These are phyloP conservation scores for Knufia petricola DNA, from an alignment of 2,329 filamentous ascomycete genomes.

Conservation along the genomic window DNA sequence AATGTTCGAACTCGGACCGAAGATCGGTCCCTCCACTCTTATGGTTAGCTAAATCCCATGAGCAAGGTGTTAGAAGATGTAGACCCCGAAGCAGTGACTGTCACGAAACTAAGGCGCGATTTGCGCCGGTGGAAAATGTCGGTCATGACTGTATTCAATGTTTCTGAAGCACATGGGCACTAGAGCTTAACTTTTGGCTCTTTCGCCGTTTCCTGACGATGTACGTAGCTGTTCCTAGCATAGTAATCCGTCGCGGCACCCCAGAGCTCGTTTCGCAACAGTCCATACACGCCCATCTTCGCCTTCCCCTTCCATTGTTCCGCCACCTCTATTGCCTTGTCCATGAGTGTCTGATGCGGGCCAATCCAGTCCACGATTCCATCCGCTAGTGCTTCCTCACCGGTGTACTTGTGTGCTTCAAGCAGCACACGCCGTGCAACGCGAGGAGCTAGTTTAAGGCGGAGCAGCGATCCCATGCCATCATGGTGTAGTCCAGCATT, in stretches of 20 bases:
- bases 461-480: conserved; percentile 43
- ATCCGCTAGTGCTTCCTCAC: conserved; percentile 40
- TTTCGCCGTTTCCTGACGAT: conserved; percentile 34
- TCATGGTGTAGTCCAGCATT: conserved; percentile 46
- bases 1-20: too few relatives aligned
- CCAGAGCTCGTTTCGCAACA: conserved; percentile 44
- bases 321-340: conserved; percentile 35
- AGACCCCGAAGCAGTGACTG: too few relatives aligned
- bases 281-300: conserved; percentile 36
- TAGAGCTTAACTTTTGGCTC: conserved; percentile 40
- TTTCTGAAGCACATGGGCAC: conserved; percentile 6
- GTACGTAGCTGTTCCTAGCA: conserved; percentile 43
- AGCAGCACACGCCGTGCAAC: conserved; percentile 47
- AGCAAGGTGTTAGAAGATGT: too few relatives aligned
- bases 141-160: too few relatives aligned
- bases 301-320: conserved; percentile 31
- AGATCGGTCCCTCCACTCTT: too few relatives aligned
- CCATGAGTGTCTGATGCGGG: conserved; percentile 39
- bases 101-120: too few relatives aligned
- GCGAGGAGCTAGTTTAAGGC: conserved; percentile 41
- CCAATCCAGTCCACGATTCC: conserved; percentile 45
- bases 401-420: conserved; percentile 46
- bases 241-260: conserved; percentile 43
- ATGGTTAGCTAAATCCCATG: too few relatives aligned
- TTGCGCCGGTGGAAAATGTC: too few relatives aligned